phyloP scores from a whole-genome alignment of 2,329 filamentous ascomycete genomes.

The Aspergillus clavatus region DNA sequence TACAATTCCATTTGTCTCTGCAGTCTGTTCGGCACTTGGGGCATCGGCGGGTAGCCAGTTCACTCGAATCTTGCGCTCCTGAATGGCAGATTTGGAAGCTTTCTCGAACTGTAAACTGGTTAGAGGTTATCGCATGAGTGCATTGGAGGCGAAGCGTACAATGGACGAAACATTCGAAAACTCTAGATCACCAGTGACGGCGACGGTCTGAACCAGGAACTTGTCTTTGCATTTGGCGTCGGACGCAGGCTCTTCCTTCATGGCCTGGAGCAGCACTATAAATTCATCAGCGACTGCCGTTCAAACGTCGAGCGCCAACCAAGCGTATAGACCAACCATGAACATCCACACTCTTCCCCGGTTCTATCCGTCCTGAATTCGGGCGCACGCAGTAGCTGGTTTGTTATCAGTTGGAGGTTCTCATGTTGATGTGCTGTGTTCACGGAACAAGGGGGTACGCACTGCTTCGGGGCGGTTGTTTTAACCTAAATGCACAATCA shows the following conservation, averaged over 20 bases:
- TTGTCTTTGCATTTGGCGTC: constrained; percentile 95
- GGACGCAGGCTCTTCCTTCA: constrained; percentile 86
- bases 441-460: constrained; percentile 40
- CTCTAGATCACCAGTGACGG: constrained; percentile 77
- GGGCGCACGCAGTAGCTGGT: constrained; percentile 92
- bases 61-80: constrained; percentile 95
- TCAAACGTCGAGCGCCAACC: background rate
- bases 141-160: constrained; percentile 50
- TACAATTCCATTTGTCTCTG: constrained; percentile 35
- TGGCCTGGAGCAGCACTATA: constrained; percentile 87
- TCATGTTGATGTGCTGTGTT: constrained; percentile 1
- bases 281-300: constrained; percentile 20
- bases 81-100: constrained; percentile 68
- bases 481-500: constrained; percentile 66
- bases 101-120: constrained; percentile 61
- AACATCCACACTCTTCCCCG: constrained; percentile 84
- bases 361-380: constrained; percentile 93
- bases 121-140: constrained; percentile 6
- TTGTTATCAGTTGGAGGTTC: constrained; percentile 22
- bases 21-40: constrained; percentile 21
- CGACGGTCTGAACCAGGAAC: constrained; percentile 90
- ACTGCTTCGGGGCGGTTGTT: constrained; percentile 99
- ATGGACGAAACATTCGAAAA: constrained; percentile 75
- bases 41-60: constrained; percentile 66
- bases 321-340: constrained; percentile 57